Evolutionary conservation across 75 land plant genomes (phyloP), one percentile per base, ranked within the genome.

Genomic region (Sequoiadendron giganteum): DNA sequence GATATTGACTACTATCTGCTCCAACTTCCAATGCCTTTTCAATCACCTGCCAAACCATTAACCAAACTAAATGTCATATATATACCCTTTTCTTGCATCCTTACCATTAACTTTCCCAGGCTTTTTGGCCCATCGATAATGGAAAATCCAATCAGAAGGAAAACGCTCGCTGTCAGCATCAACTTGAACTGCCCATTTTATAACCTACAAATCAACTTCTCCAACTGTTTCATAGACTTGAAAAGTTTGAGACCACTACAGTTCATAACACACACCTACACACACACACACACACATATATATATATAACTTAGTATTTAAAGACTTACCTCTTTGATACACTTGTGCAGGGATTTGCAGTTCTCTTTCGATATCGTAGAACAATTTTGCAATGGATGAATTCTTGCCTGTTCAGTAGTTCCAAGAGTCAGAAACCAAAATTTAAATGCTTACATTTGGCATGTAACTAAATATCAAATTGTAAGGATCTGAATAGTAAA

Each of bases 51-150:
- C 88, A 89, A 91, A 84, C 40, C 84, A 87, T n/a, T 84, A 15
- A 39, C 70, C 70, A 87, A 85, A 34, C 38, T 56, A 78, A 68
- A 30, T 40, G 85, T 87, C 87, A 92, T 80, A 54, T 70, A 79
- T 70, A 70, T 77, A 56, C 65, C 19, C 28, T 68, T 43, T 77
- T 79, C 45, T 49, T 45, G 34, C 10, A 43, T 72, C 94, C 86
- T 94, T 90, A 98, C 99, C 99, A 88, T 95, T 91, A 42, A 98
- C 88, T 86, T 91, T 88, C 85, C 97, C 99, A 88, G 96, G 90
- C 86, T 91, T 98, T 92, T 95, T 98, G 86, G 94, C 96, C 99
- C 99, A 98, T 30, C 99, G 97, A 90, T 92, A 92, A 93, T 98
- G 99, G 92, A 98, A 98, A 79, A 98, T 90, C 99, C 99, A 98